phyloP scores from a whole-genome alignment of 768 basidiomycete genomes.

The Trichaptum fuscoviolaceum region DNA sequence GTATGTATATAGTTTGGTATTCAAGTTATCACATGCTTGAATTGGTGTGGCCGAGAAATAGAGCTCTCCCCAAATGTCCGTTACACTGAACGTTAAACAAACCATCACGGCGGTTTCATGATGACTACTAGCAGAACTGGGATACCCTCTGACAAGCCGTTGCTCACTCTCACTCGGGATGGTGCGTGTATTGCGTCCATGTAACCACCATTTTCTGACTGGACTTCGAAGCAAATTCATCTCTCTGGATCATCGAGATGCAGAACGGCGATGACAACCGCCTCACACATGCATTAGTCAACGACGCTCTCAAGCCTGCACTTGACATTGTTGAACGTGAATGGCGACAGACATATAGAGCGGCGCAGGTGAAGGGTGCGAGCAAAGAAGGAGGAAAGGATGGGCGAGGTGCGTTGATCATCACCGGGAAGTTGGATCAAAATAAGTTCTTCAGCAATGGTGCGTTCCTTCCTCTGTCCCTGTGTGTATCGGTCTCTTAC shows the following conservation, averaged over 20 bases:
- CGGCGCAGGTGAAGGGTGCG: constrained; percentile 33
- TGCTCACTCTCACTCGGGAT: background rate
- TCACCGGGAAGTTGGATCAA: constrained; percentile 68
- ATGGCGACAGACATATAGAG: constrained; percentile 55
- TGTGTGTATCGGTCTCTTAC: background rate
- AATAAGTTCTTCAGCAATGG: constrained; percentile 91
- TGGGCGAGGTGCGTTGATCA: constrained; percentile 56
- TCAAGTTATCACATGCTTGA: no score
- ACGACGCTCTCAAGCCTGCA: constrained; percentile 59
- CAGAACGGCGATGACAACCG: constrained; percentile 76
- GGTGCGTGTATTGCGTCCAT: background rate
- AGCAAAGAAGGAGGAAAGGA: constrained; percentile 40
- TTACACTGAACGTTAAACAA: no score
- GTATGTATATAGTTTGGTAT: no score
- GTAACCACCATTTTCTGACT: background rate
- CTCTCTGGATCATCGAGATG: constrained; percentile 73
- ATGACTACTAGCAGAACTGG: no score
- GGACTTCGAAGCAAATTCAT: constrained; percentile 15
- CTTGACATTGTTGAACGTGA: constrained; percentile 67
- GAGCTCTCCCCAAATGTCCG: no score
- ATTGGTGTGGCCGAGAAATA: no score
- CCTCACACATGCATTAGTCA: constrained; percentile 52
- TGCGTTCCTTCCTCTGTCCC: constrained; percentile 18
- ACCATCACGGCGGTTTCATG: no score
- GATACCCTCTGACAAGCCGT: background rate